These are phyloP conservation scores for Croton laevigatus DNA, from an alignment of 441 rosid species.

Conservation along the genomic window DNA sequence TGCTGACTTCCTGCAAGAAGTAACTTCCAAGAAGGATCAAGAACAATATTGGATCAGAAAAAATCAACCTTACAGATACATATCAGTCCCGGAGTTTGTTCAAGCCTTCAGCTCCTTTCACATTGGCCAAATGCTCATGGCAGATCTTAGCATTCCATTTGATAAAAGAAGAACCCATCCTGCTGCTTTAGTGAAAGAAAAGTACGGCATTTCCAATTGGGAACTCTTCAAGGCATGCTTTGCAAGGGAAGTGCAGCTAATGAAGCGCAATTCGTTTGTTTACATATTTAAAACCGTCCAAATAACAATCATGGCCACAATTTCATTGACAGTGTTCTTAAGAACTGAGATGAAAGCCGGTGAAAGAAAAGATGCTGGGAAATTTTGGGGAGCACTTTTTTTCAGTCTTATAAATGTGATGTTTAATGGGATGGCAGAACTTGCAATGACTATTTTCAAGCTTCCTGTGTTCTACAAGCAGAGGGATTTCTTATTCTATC, in stretches of 20 bases:
- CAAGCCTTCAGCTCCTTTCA: constrained; percentile 41
- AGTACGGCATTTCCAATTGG: constrained; percentile 60
- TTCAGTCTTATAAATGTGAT: constrained; percentile 59
- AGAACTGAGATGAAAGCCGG: constrained; percentile 50
- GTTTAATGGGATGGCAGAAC: constrained; percentile 68
- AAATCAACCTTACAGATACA: constrained; percentile 42
- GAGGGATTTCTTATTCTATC: constrained; percentile 58
- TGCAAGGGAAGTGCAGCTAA: constrained; percentile 59
- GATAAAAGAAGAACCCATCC: constrained; percentile 50
- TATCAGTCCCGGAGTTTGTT: constrained; percentile 45
- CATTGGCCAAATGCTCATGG: constrained; percentile 37
- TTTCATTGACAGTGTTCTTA: constrained; percentile 53
- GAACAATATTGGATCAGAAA: constrained; percentile 54
- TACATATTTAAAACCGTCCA: constrained; percentile 59
- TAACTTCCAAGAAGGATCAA: constrained; percentile 67
- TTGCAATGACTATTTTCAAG: constrained; percentile 51
- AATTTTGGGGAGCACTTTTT: constrained; percentile 56
- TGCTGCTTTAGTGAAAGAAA: constrained; percentile 52
- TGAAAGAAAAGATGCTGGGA: constrained; percentile 29
- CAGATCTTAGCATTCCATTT: constrained; percentile 44
- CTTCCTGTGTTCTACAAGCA: constrained; percentile 72
- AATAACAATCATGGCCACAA: constrained; percentile 45
- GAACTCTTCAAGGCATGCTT: constrained; percentile 67
- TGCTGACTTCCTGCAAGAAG: constrained; percentile 72
- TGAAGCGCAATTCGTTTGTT: constrained; percentile 56